Conservation (phyloP, 306 rosid species). For the Fragaria vesca region DNA sequence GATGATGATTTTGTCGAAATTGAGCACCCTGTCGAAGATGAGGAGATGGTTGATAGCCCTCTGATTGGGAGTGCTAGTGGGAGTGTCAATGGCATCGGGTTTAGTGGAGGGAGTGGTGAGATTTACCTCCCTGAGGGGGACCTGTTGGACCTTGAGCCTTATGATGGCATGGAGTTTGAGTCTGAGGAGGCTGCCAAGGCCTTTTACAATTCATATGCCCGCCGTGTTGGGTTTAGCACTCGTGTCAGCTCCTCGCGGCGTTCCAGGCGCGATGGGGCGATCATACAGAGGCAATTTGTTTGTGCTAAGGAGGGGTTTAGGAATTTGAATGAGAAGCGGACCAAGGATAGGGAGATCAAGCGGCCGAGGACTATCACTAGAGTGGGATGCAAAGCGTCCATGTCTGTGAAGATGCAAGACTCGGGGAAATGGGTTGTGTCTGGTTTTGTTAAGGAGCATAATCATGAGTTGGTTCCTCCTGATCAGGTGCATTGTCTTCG, state of each 20-base stretch:
- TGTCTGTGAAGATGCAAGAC: constrained; percentile 97
- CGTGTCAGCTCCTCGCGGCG: constrained; percentile 98
- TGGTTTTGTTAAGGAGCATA: constrained; percentile 88
- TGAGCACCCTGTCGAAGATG: constrained; percentile 70
- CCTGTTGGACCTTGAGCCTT: constrained; percentile 88
- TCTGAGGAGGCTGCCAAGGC: constrained; percentile 99
- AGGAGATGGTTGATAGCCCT: constrained; percentile 68
- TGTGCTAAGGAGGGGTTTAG: constrained; percentile 98
- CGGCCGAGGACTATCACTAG: constrained; percentile 86
- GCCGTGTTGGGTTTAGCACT: constrained; percentile 97
- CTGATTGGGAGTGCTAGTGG: constrained; percentile 34
- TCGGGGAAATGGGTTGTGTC: constrained; percentile 98
- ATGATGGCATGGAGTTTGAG: constrained; percentile 95
- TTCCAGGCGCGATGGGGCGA: constrained; percentile 96
- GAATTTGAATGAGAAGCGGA: constrained; percentile 93
- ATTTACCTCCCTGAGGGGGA: constrained; percentile 85
- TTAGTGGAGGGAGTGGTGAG: constrained; percentile 42
- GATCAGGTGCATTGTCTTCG: constrained; percentile 97
- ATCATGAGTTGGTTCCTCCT: constrained; percentile 92
- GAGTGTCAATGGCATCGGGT: constrained; percentile 24
- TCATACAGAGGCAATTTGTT: constrained; percentile 93
- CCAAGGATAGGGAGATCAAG: constrained; percentile 97
- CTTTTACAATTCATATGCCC: constrained; percentile 94
- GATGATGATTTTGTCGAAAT: constrained; percentile 66
- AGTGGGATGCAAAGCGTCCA: constrained; percentile 97